Evolutionary conservation across 768 basidiomycete genomes (phyloP), one percentile per base, ranked within the genome.

Genomic region (Trametes punicea): DNA sequence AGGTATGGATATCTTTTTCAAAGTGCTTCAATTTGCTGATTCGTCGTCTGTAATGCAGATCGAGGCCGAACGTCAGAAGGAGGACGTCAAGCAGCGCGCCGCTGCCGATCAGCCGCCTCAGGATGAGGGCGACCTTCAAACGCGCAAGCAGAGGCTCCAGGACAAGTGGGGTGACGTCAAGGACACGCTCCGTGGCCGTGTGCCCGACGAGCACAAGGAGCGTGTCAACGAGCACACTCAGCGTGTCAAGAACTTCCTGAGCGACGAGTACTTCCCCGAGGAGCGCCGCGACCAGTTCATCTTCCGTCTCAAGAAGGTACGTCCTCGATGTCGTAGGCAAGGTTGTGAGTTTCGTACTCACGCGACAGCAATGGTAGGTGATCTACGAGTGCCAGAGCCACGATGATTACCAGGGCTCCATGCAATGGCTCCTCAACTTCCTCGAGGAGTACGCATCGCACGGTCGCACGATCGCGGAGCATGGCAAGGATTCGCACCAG

Each of bases 301-400:
- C 67, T 96, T 87, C 76, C 83, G 96, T 15, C 79, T 84, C 13
- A 98, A 98, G 80, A 98, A 98, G 83, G 62, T 54, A 8, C 20
- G 54, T 48, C 25, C 1, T n/a, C 1, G 20, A 9, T 23, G 20
- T 8, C 9, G 10, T 13, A 2, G 8, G 23, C n/a, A n/a, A 1
- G 33, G 11, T 29, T 25, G 2, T 10, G 25, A 2, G 20, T 25
- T 26, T 13, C 21, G 11, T 15, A 21, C 42, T 44, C n/a, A n/a
- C n/a, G n/a, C n/a, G 25, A 15, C 23, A 4, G 3, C 2, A 4
- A 6, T 25, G 27, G 4, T 27, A 61, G 60, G 87, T 88, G 36
- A 83, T 97, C 49, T 79, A 94, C 57, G 95, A 98, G 67, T 93
- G 91, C 69, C 94, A 97, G 72, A 86, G 87, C 65, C 93, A 96